Conservation (phyloP, 1,139 yeast genomes). For the Protomyces lactucae-debilis region DNA sequence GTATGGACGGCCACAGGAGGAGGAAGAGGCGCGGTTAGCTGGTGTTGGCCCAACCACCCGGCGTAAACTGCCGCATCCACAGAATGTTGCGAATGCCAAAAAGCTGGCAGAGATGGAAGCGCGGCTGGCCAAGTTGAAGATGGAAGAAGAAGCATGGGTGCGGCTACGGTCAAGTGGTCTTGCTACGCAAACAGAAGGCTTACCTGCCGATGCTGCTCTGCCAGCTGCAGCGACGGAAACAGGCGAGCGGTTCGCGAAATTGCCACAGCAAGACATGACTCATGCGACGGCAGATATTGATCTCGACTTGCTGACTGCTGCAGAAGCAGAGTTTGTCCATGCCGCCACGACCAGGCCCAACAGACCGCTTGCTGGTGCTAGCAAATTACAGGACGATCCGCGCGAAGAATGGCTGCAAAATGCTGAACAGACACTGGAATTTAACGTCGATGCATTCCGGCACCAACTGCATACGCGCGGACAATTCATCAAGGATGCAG, state of each 20-base stretch:
- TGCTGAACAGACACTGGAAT: conserved; percentile 27
- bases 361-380: not conserved
- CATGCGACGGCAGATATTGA: not conserved
- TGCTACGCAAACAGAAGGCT: not conserved
- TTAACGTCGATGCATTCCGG: conserved; percentile 29
- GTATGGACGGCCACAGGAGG: conserved; percentile 48
- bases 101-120: conserved; percentile 48
- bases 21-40: conserved; percentile 30
- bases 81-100: conserved; percentile 49
- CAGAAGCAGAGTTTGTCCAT: conserved; percentile 30
- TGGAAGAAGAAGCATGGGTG: conserved; percentile 26
- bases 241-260: conserved; percentile 10
- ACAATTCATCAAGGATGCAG: conserved; percentile 27
- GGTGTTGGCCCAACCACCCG: conserved; percentile 15
- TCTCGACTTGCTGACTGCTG: conserved; percentile 27
- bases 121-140: conserved; percentile 39
- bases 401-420: conserved; percentile 22
- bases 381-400: not conserved
- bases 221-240: conserved; percentile 13
- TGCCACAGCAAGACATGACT: not conserved
- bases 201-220: conserved; percentile 9
- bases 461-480: conserved; percentile 29
- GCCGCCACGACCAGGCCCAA: not conserved
- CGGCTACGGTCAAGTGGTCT: not conserved
- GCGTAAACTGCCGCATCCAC: conserved; percentile 50